A percentile compares a stretch with the other conserved stretches of the same genome.
Conservation (phyloP, 1,284 basidiomycete species). For the Tilletia horrida region DNA sequence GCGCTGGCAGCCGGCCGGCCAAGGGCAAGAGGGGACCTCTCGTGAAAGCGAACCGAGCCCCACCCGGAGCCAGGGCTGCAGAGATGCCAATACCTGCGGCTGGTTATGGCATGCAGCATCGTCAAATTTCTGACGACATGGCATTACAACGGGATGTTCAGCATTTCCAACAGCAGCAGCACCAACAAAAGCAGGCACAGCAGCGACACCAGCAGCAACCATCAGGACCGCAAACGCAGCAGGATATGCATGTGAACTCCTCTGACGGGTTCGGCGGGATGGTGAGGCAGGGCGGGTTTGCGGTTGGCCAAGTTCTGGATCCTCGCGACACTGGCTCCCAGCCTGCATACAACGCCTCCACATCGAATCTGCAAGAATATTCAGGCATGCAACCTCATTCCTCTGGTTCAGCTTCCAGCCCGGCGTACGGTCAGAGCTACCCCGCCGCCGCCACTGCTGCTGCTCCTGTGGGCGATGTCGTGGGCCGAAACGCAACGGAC, state of each 20-base stretch:
- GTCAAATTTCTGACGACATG: slow-evolving; percentile 78
- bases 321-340: slow-evolving; percentile 28
- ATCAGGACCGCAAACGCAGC: background rate
- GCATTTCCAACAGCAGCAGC: slow-evolving; percentile 15
- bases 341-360: background rate
- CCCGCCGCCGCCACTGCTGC: background rate
- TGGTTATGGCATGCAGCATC: slow-evolving; percentile 87
- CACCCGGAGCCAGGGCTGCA: slow-evolving; percentile 59
- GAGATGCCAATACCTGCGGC: slow-evolving; percentile 83
- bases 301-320: slow-evolving; percentile 45
- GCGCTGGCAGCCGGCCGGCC: slow-evolving; percentile 23
- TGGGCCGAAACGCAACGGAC: slow-evolving; percentile 7
- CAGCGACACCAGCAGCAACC: slow-evolving; percentile 3
- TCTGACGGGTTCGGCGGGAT: no score
- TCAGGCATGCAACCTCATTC: no score
- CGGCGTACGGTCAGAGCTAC: background rate
- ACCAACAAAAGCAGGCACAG: background rate
- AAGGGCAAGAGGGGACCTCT: slow-evolving; percentile 24
- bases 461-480: background rate
- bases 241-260: background rate
- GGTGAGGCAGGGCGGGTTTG: slow-evolving; percentile 28
- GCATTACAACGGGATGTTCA: slow-evolving; percentile 16
- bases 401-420: no score
- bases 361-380: no score
- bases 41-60: slow-evolving; percentile 46